phyloP scores from a whole-genome alignment of 2,329 filamentous ascomycete genomes.

The Clonostachys byssicola region DNA sequence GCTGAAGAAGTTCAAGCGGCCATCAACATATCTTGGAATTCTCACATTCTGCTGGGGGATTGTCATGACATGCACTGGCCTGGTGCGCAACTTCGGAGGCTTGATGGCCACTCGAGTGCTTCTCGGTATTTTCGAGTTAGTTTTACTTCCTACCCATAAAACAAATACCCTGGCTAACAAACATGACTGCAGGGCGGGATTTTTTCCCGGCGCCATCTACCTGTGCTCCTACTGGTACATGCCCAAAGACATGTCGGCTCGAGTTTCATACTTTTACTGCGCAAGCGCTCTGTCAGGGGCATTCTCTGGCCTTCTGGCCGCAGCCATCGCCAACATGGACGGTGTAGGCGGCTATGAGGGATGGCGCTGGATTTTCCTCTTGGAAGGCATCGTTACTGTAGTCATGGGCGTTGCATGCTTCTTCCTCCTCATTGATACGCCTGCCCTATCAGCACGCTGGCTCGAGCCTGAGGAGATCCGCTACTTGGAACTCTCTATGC shows the following conservation, averaged over 20 bases:
- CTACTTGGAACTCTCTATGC: slow-evolving; percentile 13
- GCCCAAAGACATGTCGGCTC: slow-evolving; percentile 15
- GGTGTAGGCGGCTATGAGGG: slow-evolving; percentile 7
- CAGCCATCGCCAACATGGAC: slow-evolving; percentile 13
- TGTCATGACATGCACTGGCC: slow-evolving; percentile 46
- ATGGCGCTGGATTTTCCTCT: slow-evolving; percentile 16
- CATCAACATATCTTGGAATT: slow-evolving; percentile 52
- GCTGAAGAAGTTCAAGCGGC: slow-evolving; percentile 59
- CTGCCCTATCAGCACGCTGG: slow-evolving; percentile 1
- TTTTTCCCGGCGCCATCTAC: slow-evolving; percentile 20
- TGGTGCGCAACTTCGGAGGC: slow-evolving; percentile 42
- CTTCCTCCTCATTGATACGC: slow-evolving; percentile 33
- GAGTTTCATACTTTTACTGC: slow-evolving; percentile 20
- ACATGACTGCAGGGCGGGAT: slow-evolving; percentile 11
- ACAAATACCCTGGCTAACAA: slow-evolving; percentile 43
- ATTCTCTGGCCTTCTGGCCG: slow-evolving; percentile 13
- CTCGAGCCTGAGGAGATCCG: slow-evolving; percentile 1
- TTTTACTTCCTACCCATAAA: slow-evolving; percentile 31
- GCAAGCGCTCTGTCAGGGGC: slow-evolving; percentile 12
- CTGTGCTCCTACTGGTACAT: slow-evolving; percentile 22
- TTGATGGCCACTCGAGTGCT: slow-evolving; percentile 47
- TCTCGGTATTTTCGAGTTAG: slow-evolving; percentile 53
- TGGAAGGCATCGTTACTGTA: slow-evolving; percentile 19
- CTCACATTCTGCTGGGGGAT: slow-evolving; percentile 49
- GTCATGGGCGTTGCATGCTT: slow-evolving; percentile 35